These are phyloP conservation scores for Vaccinium vitisidaea DNA, from an alignment of 148 eudicot genomes.

Conservation along the genomic window DNA sequence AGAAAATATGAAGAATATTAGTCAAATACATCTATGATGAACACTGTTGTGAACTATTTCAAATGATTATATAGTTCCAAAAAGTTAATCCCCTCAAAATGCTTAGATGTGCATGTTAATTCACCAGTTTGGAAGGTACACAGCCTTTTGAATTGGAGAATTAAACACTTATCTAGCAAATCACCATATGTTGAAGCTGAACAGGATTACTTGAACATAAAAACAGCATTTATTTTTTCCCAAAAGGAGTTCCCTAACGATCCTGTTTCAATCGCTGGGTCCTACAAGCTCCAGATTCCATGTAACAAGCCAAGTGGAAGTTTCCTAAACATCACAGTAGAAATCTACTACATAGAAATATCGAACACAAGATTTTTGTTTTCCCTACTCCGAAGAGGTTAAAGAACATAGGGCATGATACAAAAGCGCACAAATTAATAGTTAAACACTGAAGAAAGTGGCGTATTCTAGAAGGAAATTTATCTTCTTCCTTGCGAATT, in stretches of 20 bases:
- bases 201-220: background rate
- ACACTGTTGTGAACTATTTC: background rate
- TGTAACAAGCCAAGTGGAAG: background rate
- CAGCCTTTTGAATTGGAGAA: background rate
- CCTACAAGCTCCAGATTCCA: background rate
- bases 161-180: background rate
- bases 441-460: background rate
- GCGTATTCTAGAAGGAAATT: background rate
- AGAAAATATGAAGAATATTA: background rate
- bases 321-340: background rate
- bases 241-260: background rate
- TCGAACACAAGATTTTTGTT: background rate
- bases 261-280: background rate
- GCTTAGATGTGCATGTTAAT: background rate
- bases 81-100: background rate
- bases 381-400: background rate
- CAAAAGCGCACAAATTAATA: background rate
- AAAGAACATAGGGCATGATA: background rate
- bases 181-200: background rate
- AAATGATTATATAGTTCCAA: background rate
- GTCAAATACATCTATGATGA: background rate
- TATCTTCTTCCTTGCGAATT: background rate
- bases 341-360: background rate
- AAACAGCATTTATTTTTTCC: background rate
- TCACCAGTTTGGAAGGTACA: background rate